Percentiles rank a stretch among this genome's conserved stretches.
Evolutionary conservation across 768 basidiomycete genomes (phyloP).

Genomic region (Tephrocybe sp.): DNA sequence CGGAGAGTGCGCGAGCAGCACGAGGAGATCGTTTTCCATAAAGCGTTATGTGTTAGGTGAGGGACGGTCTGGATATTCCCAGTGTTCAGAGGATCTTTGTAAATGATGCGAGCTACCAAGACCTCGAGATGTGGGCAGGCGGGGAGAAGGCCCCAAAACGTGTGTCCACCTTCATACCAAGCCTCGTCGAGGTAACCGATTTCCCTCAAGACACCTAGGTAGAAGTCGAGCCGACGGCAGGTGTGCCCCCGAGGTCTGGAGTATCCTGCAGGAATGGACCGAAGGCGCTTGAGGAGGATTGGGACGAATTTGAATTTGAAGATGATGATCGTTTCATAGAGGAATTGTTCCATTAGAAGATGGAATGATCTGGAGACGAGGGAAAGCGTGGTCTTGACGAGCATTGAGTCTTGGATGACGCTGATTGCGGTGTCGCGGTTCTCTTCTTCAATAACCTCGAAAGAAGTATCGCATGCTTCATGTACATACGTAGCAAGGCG

Average conservation of each 20-base stretch:
- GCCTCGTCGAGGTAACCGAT: not conserved
- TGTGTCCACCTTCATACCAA: not conserved
- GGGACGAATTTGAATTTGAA: not conserved
- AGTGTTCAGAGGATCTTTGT: too few relatives aligned
- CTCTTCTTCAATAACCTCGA: not conserved
- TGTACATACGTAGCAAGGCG: not conserved
- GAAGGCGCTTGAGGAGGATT: not conserved
- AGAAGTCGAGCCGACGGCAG: not conserved
- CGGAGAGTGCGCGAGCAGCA: not conserved
- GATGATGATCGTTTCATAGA: not conserved
- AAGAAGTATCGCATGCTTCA: conserved; percentile 1
- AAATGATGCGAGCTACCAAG: not conserved
- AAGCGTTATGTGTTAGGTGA: not conserved
- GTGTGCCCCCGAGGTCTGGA: not conserved
- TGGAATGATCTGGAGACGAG: not conserved
- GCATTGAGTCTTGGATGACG: not conserved
- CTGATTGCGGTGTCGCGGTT: not conserved
- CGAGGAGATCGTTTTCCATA: not conserved
- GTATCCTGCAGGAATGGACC: not conserved
- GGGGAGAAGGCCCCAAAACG: not conserved
- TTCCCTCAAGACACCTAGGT: not conserved
- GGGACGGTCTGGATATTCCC: not conserved
- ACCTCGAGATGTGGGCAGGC: not conserved
- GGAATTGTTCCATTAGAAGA: not conserved
- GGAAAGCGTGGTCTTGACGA: not conserved